Percentiles rank a stretch among this genome's conserved stretches.
phyloP scores from a whole-genome alignment of 345 rosid species.

The Cardamine resedifolia region DNA sequence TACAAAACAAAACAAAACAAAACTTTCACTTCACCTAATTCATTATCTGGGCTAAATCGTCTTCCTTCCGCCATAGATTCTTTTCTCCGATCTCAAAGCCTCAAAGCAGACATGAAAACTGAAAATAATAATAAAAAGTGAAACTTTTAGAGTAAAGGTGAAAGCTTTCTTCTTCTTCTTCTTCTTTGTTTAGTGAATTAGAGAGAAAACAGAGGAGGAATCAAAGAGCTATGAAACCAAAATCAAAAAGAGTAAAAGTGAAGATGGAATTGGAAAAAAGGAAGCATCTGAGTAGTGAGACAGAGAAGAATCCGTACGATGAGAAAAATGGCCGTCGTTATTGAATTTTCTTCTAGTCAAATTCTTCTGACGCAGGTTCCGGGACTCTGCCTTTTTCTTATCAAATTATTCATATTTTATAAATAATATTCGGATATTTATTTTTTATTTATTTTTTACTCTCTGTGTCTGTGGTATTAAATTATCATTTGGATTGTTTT shows the following conservation, averaged over 20 bases:
- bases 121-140: not conserved
- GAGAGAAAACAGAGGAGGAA: constrained; percentile 20
- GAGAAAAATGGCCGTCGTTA: constrained; percentile 35
- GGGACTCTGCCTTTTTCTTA: constrained; percentile 26
- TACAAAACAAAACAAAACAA: not conserved
- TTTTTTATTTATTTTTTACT: too few species aligned
- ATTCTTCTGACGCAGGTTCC: constrained; percentile 41
- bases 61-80: constrained; percentile 40
- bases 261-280: constrained; percentile 20
- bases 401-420: not conserved
- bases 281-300: constrained; percentile 41
- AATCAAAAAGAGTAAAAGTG: constrained; percentile 24
- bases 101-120: constrained; percentile 31
- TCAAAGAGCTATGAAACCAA: constrained; percentile 15
- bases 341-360: constrained; percentile 33
- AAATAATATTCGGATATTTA: too few species aligned
- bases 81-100: constrained; percentile 23
- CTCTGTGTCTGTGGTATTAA: not conserved
- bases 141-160: constrained; percentile 9
- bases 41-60: constrained; percentile 30
- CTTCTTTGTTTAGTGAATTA: constrained; percentile 5
- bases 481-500: constrained; percentile 9
- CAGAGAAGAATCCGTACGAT: constrained; percentile 27
- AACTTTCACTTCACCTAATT: constrained; percentile 34
- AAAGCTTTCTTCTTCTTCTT: constrained; percentile 19